These are phyloP conservation scores for Diaporthe caulivora DNA, from an alignment of 2,329 filamentous ascomycete species.

Conservation along the genomic window DNA sequence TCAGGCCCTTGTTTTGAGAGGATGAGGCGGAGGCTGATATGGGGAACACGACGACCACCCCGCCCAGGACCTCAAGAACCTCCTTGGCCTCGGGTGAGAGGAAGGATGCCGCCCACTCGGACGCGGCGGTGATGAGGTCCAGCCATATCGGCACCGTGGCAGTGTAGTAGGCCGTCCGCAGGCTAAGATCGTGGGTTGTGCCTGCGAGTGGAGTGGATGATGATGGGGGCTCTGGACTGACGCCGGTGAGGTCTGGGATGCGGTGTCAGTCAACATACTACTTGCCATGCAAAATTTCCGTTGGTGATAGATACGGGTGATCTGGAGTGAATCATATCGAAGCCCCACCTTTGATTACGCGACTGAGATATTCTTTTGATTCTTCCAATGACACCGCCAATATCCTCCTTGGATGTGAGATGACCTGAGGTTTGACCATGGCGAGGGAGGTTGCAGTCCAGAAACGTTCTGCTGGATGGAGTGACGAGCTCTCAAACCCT, in stretches of 20 bases:
- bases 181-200: slow-evolving; percentile 65
- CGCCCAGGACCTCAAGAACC: slow-evolving; percentile 72
- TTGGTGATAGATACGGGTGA: slow-evolving; percentile 5
- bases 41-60: slow-evolving; percentile 67
- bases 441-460: neutral
- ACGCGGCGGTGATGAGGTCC: slow-evolving; percentile 66
- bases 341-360: slow-evolving; percentile 65
- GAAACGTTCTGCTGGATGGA: neutral
- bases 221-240: slow-evolving; percentile 53
- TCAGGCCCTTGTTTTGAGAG: slow-evolving; percentile 53
- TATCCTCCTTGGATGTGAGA: slow-evolving; percentile 67
- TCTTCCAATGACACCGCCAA: slow-evolving; percentile 67
- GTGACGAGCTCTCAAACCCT: neutral
- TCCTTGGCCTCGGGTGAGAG: slow-evolving; percentile 71
- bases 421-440: slow-evolving; percentile 47
- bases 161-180: slow-evolving; percentile 73
- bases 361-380: slow-evolving; percentile 59
- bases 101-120: slow-evolving; percentile 70
- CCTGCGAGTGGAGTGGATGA: slow-evolving; percentile 64
- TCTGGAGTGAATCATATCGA: neutral
- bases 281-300: neutral
- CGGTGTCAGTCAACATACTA: slow-evolving; percentile 32
- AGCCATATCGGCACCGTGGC: slow-evolving; percentile 75
- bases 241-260: slow-evolving; percentile 65
- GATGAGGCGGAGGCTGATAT: slow-evolving; percentile 46